Conservation (phyloP, 1,284 basidiomycete genomes). For the Pseudozyma tsukubaensis region DNA sequence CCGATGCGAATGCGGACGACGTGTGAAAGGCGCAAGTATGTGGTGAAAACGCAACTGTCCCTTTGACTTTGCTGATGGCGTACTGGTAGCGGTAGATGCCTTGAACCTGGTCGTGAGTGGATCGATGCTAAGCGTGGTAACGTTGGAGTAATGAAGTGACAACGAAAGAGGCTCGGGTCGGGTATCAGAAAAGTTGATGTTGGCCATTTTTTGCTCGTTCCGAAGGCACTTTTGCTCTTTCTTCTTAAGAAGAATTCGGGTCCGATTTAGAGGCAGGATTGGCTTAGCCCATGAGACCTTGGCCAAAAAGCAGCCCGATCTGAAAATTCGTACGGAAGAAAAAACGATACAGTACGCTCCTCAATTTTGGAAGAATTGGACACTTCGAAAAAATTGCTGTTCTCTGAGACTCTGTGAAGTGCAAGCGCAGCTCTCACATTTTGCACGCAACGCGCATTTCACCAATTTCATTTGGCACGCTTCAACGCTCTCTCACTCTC, state of each 20-base stretch:
- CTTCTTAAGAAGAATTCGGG: slow-evolving; percentile 28
- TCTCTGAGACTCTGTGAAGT: not conserved
- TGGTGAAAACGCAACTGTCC: no score
- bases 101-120: no score
- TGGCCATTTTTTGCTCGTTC: slow-evolving; percentile 22
- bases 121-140: not conserved
- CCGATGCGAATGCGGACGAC: not conserved
- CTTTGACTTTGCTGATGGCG: no score
- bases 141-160: not conserved
- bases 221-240: slow-evolving; percentile 27
- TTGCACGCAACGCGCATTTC: no score
- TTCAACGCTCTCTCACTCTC: not conserved
- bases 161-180: not conserved
- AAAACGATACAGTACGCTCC: slow-evolving; percentile 12
- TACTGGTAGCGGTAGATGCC: no score
- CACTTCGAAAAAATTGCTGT: slow-evolving; percentile 25
- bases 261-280: slow-evolving; percentile 11
- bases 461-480: not conserved
- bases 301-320: not conserved
- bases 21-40: not conserved
- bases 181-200: slow-evolving; percentile 18
- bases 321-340: slow-evolving; percentile 25
- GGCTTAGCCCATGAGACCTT: slow-evolving; percentile 7
- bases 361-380: slow-evolving; percentile 4
- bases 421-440: no score